A percentile compares a stretch with the other conserved stretches of the same genome.
phyloP scores from a whole-genome alignment of 2,329 filamentous ascomycete species.

The Grosmannia penicillata region DNA sequence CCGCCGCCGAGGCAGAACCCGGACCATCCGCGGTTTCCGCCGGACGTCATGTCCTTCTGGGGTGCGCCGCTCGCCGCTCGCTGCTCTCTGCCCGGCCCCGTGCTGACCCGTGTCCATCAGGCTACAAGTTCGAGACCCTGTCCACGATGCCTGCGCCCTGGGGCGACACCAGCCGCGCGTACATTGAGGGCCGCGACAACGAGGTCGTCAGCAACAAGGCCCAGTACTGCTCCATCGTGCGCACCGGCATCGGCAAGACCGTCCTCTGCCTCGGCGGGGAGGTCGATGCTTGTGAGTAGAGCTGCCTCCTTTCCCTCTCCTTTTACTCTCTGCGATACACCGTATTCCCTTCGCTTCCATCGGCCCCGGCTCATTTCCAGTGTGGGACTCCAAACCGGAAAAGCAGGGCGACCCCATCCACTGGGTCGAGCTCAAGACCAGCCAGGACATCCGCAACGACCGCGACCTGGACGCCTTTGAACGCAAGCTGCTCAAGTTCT shows the following conservation, averaged over 20 bases:
- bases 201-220: slow-evolving; percentile 73
- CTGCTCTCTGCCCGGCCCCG: not conserved
- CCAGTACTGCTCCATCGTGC: slow-evolving; percentile 91
- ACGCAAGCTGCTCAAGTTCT: slow-evolving; percentile 85
- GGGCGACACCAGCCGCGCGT: slow-evolving; percentile 54
- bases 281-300: slow-evolving; percentile 63
- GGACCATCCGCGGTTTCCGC: slow-evolving; percentile 25
- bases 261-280: slow-evolving; percentile 76
- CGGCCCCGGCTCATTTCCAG: slow-evolving; percentile 26
- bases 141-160: slow-evolving; percentile 63
- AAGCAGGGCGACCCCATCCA: slow-evolving; percentile 55
- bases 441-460: slow-evolving; percentile 52
- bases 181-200: slow-evolving; percentile 62
- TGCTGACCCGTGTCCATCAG: slow-evolving; percentile 24
- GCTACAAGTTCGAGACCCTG: slow-evolving; percentile 93
- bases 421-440: slow-evolving; percentile 93
- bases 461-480: slow-evolving; percentile 65
- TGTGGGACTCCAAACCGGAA: slow-evolving; percentile 70
- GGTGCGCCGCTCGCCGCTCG: slow-evolving; percentile 32
- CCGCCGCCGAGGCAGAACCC: slow-evolving; percentile 16
- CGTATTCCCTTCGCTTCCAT: not conserved
- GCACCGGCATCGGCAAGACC: slow-evolving; percentile 67
- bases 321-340: not conserved
- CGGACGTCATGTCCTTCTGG: slow-evolving; percentile 86
- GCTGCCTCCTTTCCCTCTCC: not conserved